These are phyloP conservation scores for Calonectria crousiana DNA, from an alignment of 2,329 filamentous ascomycete species.

Conservation along the genomic window DNA sequence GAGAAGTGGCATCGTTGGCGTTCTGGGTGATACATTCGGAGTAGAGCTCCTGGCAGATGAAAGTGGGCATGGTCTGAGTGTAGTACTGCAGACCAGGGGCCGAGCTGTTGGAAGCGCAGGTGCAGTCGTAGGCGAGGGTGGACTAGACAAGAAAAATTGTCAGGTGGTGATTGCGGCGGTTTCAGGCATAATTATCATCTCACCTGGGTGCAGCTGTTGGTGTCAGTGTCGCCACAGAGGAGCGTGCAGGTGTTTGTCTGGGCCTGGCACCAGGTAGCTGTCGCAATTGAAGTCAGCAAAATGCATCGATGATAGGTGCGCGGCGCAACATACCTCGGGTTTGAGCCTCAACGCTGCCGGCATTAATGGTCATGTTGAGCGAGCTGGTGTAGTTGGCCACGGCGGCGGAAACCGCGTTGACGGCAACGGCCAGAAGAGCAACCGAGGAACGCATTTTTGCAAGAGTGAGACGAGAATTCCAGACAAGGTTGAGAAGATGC, in stretches of 20 bases:
- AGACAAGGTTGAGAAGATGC: neutral
- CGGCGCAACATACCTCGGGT: constrained; percentile 53
- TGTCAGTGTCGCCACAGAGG: constrained; percentile 57
- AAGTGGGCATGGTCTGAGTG: constrained; percentile 63
- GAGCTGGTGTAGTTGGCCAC: constrained; percentile 58
- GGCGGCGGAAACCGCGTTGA: constrained; percentile 57
- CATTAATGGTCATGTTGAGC: constrained; percentile 57
- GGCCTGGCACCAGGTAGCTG: constrained; percentile 65
- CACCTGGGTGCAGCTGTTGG: constrained; percentile 63
- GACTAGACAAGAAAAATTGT: constrained; percentile 43
- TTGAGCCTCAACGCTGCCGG: constrained; percentile 48
- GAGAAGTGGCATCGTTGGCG: constrained; percentile 55
- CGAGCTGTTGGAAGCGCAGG: constrained; percentile 60
- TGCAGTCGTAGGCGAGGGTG: constrained; percentile 62
- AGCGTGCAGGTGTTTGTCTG: constrained; percentile 63
- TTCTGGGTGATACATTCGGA: constrained; percentile 59
- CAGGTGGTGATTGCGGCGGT: neutral
- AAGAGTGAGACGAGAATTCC: constrained; percentile 18
- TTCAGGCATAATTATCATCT: constrained; percentile 33
- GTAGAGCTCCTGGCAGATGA: constrained; percentile 65
- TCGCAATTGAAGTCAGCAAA: constrained; percentile 27
- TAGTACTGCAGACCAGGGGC: constrained; percentile 67
- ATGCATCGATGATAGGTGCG: neutral
- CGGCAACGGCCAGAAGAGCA: constrained; percentile 59
- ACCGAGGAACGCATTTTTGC: constrained; percentile 57